A percentile compares a stretch with the other conserved stretches of the same genome.
Evolutionary conservation across 805 yeast species (phyloP).

Genomic region (Yarrowia porcina): DNA sequence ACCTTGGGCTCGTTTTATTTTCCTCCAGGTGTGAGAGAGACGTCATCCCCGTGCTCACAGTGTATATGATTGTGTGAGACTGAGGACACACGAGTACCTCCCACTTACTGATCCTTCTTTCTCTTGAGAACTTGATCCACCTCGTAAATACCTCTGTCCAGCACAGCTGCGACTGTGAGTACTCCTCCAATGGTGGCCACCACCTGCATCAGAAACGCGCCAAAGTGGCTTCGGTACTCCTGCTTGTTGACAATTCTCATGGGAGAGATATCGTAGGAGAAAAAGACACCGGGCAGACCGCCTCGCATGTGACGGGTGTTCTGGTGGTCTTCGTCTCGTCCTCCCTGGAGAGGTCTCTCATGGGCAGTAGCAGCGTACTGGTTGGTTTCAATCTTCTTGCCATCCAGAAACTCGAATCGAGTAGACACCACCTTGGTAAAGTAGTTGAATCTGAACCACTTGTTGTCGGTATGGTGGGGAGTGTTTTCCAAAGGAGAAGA

Average conservation of each 20-base stretch:
- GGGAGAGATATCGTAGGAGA: constrained; percentile 89
- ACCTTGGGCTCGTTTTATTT: too few relatives aligned
- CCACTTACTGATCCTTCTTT: constrained; percentile 50
- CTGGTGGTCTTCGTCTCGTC: constrained; percentile 87
- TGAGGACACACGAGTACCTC: not conserved
- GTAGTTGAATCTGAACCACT: constrained; percentile 67
- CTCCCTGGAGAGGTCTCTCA: constrained; percentile 81
- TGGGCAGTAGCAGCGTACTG: constrained; percentile 88
- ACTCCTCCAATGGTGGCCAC: constrained; percentile 92
- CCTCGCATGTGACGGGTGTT: constrained; percentile 69
- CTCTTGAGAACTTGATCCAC: constrained; percentile 74
- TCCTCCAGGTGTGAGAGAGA: too few relatives aligned
- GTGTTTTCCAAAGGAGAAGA: constrained; percentile 65
- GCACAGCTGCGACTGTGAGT: constrained; percentile 82
- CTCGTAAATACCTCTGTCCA: constrained; percentile 85
- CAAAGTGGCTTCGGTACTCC: constrained; percentile 65
- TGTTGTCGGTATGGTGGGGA: constrained; percentile 44
- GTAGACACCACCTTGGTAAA: constrained; percentile 89
- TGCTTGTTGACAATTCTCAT: constrained; percentile 85
- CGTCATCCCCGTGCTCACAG: too few relatives aligned
- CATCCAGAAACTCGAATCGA: constrained; percentile 66
- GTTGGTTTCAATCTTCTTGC: constrained; percentile 63
- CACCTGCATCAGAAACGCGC: constrained; percentile 75
- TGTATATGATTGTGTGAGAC: too few relatives aligned
- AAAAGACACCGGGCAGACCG: constrained; percentile 86